A percentile compares a stretch with the other conserved stretches of the same genome.
These are phyloP conservation scores for Pythium inflatum DNA, from an alignment of 352 stramenopile species.

Conservation along the genomic window DNA sequence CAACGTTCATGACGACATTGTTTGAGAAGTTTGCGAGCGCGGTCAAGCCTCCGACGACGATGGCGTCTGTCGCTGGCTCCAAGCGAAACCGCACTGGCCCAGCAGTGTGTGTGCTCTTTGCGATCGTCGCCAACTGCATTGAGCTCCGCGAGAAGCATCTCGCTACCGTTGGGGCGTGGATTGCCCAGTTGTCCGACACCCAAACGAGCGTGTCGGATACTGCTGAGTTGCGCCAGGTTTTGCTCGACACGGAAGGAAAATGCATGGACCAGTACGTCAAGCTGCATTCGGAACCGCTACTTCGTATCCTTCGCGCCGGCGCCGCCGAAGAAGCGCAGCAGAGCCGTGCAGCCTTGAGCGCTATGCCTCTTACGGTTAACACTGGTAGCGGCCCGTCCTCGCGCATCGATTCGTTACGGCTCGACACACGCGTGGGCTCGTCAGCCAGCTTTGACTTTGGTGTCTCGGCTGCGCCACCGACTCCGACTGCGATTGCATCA, in stretches of 20 bases:
- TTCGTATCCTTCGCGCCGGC: constrained; percentile 51
- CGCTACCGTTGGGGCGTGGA: constrained; percentile 48
- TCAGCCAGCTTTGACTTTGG: constrained; percentile 34
- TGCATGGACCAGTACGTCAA: constrained; percentile 67
- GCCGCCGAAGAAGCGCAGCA: constrained; percentile 56
- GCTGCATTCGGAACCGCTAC: constrained; percentile 53
- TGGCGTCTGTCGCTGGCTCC: constrained; percentile 35
- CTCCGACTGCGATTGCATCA: constrained; percentile 28
- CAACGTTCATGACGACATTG: constrained; percentile 51
- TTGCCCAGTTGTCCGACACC: constrained; percentile 43
- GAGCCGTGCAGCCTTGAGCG: constrained; percentile 11
- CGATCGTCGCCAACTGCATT: constrained; percentile 74
- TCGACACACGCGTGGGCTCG: constrained; percentile 38
- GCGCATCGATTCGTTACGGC: constrained; percentile 30
- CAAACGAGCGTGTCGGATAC: constrained; percentile 10
- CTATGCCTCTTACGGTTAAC: constrained; percentile 7
- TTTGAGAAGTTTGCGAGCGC: constrained; percentile 42
- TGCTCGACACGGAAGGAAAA: constrained; percentile 55
- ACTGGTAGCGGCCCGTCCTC: constrained; percentile 37
- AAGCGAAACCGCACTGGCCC: constrained; percentile 36
- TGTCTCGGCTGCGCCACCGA: constrained; percentile 14
- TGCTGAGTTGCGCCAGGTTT: constrained; percentile 41
- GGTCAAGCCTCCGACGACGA: constrained; percentile 36
- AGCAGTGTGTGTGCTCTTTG: constrained; percentile 63
- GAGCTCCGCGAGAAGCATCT: constrained; percentile 66